A percentile compares a stretch with the other conserved stretches of the same genome.
phyloP scores from a whole-genome alignment of 495 filamentous ascomycete genomes.

The Bacidia gigantensis region DNA sequence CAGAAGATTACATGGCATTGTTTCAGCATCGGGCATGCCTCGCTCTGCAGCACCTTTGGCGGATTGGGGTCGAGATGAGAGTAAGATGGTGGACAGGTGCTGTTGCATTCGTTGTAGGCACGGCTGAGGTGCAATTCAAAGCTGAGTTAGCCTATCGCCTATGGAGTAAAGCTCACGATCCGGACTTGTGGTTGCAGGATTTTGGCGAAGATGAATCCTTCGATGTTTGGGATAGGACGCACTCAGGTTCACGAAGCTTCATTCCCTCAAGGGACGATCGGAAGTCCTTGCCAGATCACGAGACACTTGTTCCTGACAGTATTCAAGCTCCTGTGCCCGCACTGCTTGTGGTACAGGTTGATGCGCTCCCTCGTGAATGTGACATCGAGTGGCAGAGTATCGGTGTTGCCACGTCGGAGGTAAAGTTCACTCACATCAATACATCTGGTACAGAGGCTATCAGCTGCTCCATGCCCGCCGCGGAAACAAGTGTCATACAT shows the following conservation, averaged over 20 bases:
- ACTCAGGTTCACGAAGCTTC: constrained; percentile 26
- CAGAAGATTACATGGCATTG: constrained; percentile 17
- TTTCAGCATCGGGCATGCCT: constrained; percentile 42
- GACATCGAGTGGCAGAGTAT: constrained; percentile 62
- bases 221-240: constrained; percentile 62
- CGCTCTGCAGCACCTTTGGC: constrained; percentile 77
- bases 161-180: constrained; percentile 39
- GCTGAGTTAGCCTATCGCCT: constrained; percentile 32
- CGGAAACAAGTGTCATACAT: background rate
- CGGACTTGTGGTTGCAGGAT: constrained; percentile 7
- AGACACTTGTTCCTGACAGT: constrained; percentile 16
- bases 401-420: constrained; percentile 23
- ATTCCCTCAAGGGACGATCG: background rate
- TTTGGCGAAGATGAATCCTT: constrained; percentile 34
- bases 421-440: constrained; percentile 5
- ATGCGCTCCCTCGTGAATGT: constrained; percentile 51
- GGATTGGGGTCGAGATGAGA: constrained; percentile 59
- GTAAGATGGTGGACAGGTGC: constrained; percentile 61
- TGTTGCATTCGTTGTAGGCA: constrained; percentile 50
- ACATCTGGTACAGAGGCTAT: constrained; percentile 2
- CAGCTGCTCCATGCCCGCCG: constrained; percentile 1
- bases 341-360: constrained; percentile 59
- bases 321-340: constrained; percentile 33
- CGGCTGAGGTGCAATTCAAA: constrained; percentile 19
- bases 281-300: constrained; percentile 7